phyloP scores from a whole-genome alignment of 2,329 filamentous ascomycete species.

The Scedosporium aurantiacum region DNA sequence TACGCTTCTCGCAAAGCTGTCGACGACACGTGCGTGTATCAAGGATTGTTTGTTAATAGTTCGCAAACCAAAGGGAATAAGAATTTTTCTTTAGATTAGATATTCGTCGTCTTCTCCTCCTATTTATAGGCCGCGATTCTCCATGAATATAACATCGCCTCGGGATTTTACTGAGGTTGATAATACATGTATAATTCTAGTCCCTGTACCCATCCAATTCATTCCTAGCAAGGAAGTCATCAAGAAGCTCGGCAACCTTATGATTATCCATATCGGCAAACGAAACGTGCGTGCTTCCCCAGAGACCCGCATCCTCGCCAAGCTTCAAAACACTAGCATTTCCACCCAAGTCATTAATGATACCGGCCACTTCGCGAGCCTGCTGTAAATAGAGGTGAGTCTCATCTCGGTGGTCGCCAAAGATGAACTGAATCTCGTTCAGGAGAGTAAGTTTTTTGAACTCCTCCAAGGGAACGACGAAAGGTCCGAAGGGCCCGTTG shows the following conservation, averaged over 20 bases:
- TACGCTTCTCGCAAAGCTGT: no score
- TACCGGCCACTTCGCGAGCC: conserved; percentile 12
- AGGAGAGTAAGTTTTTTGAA: conserved; percentile 16
- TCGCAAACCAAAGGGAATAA: no score
- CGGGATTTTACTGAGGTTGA: no score
- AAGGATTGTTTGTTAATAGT: no score
- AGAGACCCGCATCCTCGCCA: conserved; percentile 13
- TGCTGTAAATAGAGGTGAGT: conserved; percentile 7
- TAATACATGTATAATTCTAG: neutral
- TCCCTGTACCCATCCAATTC: conserved; percentile 11
- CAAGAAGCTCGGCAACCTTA: conserved; percentile 14
- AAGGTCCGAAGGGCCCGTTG: conserved; percentile 14
- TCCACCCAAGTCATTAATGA: conserved; percentile 16
- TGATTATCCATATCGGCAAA: conserved; percentile 18
- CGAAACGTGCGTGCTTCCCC: conserved; percentile 15
- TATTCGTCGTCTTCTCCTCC: no score
- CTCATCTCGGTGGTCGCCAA: conserved; percentile 15
- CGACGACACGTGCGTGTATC: no score
- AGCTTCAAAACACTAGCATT: conserved; percentile 16
- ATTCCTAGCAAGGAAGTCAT: conserved; percentile 13
- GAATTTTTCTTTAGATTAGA: no score
- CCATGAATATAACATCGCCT: no score
- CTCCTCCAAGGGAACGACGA: conserved; percentile 14
- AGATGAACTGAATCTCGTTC: conserved; percentile 16
- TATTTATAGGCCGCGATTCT: no score